phyloP scores from a whole-genome alignment of 2,329 filamentous ascomycete genomes.

The Colletotrichum shisoi region DNA sequence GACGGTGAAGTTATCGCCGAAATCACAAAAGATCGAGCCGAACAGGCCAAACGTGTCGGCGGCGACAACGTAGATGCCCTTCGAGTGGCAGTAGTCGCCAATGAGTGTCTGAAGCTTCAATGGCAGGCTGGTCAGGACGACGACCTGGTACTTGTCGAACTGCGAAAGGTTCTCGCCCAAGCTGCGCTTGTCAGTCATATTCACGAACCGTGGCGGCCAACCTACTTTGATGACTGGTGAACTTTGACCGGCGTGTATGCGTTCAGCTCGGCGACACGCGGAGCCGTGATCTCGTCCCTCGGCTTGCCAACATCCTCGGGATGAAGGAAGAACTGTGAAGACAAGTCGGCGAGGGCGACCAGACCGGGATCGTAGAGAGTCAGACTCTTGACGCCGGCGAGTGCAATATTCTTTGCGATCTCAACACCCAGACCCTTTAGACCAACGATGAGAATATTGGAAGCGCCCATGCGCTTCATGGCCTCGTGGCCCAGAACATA shows the following conservation, averaged over 20 bases:
- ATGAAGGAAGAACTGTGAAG: conserved; percentile 95
- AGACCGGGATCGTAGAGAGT: conserved; percentile 90
- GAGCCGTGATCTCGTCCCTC: conserved; percentile 84
- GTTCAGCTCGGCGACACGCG: conserved; percentile 92
- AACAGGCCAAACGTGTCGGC: conserved; percentile 94
- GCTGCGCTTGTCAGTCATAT: conserved; percentile 53
- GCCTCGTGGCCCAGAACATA: conserved; percentile 78
- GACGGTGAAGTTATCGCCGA: conserved; percentile 91
- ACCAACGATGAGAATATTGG: conserved; percentile 90
- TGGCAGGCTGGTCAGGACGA: conserved; percentile 86
- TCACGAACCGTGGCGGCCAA: background rate
- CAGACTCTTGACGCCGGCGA: conserved; percentile 97
- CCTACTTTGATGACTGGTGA: conserved; percentile 67
- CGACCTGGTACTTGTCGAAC: conserved; percentile 89
- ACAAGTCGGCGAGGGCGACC: conserved; percentile 85
- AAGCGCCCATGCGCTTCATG: conserved; percentile 99
- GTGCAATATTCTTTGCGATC: conserved; percentile 97
- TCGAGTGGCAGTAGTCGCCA: conserved; percentile 91
- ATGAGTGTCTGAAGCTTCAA: conserved; percentile 83
- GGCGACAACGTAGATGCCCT: conserved; percentile 88
- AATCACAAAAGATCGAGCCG: conserved; percentile 95
- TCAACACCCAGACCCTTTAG: conserved; percentile 95
- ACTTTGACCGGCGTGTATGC: conserved; percentile 91
- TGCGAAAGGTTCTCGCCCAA: conserved; percentile 79
- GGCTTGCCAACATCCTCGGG: conserved; percentile 90